phyloP scores from a whole-genome alignment of 495 filamentous ascomycete species.

The Evansstolkia leycettana region DNA sequence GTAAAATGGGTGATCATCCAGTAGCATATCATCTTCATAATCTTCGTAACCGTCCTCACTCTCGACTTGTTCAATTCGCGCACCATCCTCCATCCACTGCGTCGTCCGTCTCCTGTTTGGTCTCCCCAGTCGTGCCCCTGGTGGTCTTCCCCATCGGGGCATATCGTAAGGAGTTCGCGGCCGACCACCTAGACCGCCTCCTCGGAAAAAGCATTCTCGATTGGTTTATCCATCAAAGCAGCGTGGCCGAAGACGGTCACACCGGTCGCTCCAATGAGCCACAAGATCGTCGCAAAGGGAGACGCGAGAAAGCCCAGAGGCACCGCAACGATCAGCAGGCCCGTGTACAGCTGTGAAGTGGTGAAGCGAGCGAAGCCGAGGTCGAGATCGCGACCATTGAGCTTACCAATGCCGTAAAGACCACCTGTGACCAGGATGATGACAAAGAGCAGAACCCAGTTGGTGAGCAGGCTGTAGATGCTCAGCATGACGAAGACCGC shows the following conservation, averaged over 20 bases:
- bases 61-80: slow-evolving; percentile 58
- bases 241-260: slow-evolving; percentile 92
- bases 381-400: slow-evolving; percentile 78
- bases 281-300: slow-evolving; percentile 69
- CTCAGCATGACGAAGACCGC: slow-evolving; percentile 85
- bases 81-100: slow-evolving; percentile 38
- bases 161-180: slow-evolving; percentile 95
- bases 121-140: slow-evolving; percentile 62
- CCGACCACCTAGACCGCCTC: slow-evolving; percentile 99
- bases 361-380: slow-evolving; percentile 70
- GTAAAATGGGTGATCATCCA: slow-evolving; percentile 13
- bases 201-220: slow-evolving; percentile 99
- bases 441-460: slow-evolving; percentile 72
- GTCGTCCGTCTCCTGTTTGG: slow-evolving; percentile 44
- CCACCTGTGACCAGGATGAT: slow-evolving; percentile 76
- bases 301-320: slow-evolving; percentile 76
- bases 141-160: slow-evolving; percentile 98
- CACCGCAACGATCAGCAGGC: slow-evolving; percentile 63
- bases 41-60: slow-evolving; percentile 54
- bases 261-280: slow-evolving; percentile 89
- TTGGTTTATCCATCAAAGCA: slow-evolving; percentile 92
- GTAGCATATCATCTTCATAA: slow-evolving; percentile 42
- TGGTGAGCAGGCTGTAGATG: slow-evolving; percentile 89
- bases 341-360: slow-evolving; percentile 92
- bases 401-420: slow-evolving; percentile 80